Evolutionary conservation across 2,329 filamentous ascomycete species (phyloP), one percentile per base, ranked within the genome.

Genomic region (Ceratocystis papillata): DNA sequence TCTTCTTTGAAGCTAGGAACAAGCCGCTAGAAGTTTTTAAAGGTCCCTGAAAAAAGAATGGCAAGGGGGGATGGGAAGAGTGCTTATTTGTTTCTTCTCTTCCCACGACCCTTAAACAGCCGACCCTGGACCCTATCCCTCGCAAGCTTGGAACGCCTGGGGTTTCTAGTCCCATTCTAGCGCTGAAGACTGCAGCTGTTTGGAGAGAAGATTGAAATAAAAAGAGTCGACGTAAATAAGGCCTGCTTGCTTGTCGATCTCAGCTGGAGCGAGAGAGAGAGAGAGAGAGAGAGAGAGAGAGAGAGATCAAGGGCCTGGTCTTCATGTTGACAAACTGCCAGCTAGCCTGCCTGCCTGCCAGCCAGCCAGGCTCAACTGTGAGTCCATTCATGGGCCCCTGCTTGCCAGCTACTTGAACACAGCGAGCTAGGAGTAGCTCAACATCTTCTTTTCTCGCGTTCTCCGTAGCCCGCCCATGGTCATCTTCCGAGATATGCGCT

Each of bases 91-190:
- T 30, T 57, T 57, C 53, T 57, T 33, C 48, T 25, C 22, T 50
- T 25, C 10, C n/a, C n/a, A n/a, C 5, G 17, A 12, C n/a, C 48
- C n/a, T 50, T 41, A 41, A 12, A 8, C 48, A n/a, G 6, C 48
- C n/a, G 6, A 33, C 30, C 30, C 30, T 33, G 30, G 30, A 33
- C 30, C 30, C 30, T 33, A 50, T 50, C 53, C 53, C 17, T 30
- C 53, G 17, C 5, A 1, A 57, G 17, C 53, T 17, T 57, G 53
- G 53, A 57, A 57, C 53, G 10, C 25, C 15, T 17, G 53, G 25
- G n/a, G 22, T 57, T 57, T 57, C 53, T 57, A 57, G 53, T 17
- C 25, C 53, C 17, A 17, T 57, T 57, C 53, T 57, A 57, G 53
- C 53, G 53, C 53, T 15, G 25, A 6, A 41, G 37, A 41, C 37